Evolutionary conservation across 345 rosid species (phyloP), one percentile per base, ranked within the genome.

Genomic region (Eucalyptus melliodora): DNA sequence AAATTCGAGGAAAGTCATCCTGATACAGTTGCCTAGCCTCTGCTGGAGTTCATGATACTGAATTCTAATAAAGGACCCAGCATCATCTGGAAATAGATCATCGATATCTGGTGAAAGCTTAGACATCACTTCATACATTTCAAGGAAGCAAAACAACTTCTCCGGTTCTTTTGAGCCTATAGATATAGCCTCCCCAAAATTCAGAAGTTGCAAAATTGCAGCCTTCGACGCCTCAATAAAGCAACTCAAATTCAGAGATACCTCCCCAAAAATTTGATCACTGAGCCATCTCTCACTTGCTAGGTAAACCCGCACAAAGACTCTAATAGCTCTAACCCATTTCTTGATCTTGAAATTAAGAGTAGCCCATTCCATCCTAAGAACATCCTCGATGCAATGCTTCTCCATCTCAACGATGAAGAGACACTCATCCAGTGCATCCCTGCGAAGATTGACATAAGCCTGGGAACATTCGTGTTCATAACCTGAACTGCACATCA

Each of bases 101-200:
- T 95, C 92, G 6, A 96, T 92, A 81, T 96, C 97, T 8, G 95
- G 96, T 90, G 92, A 93, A 77, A 95, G 96, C 89, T 95, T 97
- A 4, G 93, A 92, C 45, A 95, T 89, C 60, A 95, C 93, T 93
- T 96, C 98, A 23, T 96, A 97, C 99, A 97, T 97, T 87, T 95
- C 98, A 56, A 96, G 96, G 86, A 96, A 92, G 90, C 95, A 93
- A 59, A 93, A 93, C 90, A 97, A 47, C 88, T 97, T 96, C 92
- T 96, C 99, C 0, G 98, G 98, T 37, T 93, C 94, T 62, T 95
- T 95, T 37, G 98, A 95, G 53, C 98, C 97, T 31, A 97, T 95
- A 21, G 96, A 95, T 86, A 96, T 93, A 40, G 99, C 99, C 90
- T 96, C 97, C 23, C 95, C 99, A 87, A 97, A 97, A 90, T 95